Evolutionary conservation across 2,329 filamentous ascomycete genomes (phyloP), one percentile per base, ranked within the genome.

Genomic region (Fusarium paranaense): DNA sequence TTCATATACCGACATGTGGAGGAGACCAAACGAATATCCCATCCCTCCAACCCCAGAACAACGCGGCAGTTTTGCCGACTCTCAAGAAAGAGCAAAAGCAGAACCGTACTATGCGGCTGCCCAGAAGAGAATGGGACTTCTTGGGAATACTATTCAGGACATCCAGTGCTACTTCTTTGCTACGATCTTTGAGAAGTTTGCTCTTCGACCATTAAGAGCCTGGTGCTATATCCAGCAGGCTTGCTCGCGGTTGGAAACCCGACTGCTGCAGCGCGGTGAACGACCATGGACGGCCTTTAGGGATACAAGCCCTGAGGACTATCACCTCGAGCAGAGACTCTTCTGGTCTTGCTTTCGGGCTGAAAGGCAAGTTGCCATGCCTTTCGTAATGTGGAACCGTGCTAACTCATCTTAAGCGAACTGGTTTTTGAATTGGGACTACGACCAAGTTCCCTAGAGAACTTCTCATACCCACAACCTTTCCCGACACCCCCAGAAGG

Each of bases 1-100:
- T 20, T 42, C 65, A 9, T 73, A 64, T 14, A 62, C 71, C 1
- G 33, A 45, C 13, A 56, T 42, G 33, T 64, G 62, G 50, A 30
- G 22, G 2, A 45, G 35, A 9, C 50, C 62, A 27, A 58, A 42
- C 27, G 35, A 57, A 14, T 64, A 64, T 35, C 47, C 62, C 1
- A n/a, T 58, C 13, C 62, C 62, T 10, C 30, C 47, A 11, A 35
- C 13, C 14, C 38, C 33, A n/a, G 35, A 64, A 25, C 50, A 64
- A 16, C 38, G 47, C 2, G 22, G 56, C 7, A 38, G 20, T 5
- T 14, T 64, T 22, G 16, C 35, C n/a, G 62, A 57, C n/a, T 64
- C 62, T 7, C 37, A 47, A 20, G n/a, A 40, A 14, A 25, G 33
- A 14, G 16, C 30, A 0, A 32, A 47, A 9, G 50, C 62, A 20